A percentile compares a stretch with the other conserved stretches of the same genome.
phyloP scores from a whole-genome alignment of 805 yeast species.

The Lachancea dasiensis region DNA sequence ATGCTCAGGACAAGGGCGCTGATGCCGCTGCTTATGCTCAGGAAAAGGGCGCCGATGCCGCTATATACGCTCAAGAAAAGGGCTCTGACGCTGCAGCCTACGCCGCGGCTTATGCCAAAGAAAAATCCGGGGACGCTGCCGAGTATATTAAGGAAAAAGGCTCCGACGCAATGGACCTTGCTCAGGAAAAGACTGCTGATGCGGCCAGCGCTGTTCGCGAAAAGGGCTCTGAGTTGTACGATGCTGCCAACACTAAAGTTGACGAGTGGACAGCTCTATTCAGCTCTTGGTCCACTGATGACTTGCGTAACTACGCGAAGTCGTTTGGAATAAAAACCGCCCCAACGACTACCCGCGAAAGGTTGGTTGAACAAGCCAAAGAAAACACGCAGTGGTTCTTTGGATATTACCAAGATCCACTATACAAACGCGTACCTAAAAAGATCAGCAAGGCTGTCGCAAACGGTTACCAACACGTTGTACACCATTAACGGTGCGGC shows the following conservation, averaged over 20 bases:
- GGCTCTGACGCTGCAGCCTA: conserved; percentile 2
- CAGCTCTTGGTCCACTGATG: conserved; percentile 39
- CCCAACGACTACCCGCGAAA: conserved; percentile 26
- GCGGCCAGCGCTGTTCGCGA: conserved; percentile 12
- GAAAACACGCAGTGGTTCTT: conserved; percentile 38
- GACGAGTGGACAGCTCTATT: conserved; percentile 28
- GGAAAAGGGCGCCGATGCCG: conserved; percentile 19
- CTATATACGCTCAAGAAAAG: conserved; percentile 11
- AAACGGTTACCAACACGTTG: conserved; percentile 6
- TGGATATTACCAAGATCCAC: conserved; percentile 21
- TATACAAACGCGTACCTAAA: conserved; percentile 25
- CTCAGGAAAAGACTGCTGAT: conserved; percentile 7
- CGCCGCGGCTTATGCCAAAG: conserved; percentile 11
- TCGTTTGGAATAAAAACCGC: conserved; percentile 37
- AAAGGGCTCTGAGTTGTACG: conserved; percentile 9
- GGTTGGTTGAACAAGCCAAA: conserved; percentile 36
- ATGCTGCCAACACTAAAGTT: conserved; percentile 10
- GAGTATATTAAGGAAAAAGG: conserved; percentile 16
- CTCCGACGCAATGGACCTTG: conserved; percentile 19
- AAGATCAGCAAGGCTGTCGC: conserved; percentile 5
- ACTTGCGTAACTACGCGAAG: conserved; percentile 37
- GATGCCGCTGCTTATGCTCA: conserved; percentile 16
- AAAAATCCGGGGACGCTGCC: conserved; percentile 12
- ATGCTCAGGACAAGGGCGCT: conserved; percentile 19
- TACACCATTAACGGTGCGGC: too few species aligned